These are phyloP conservation scores for Tetratostichococcus sp. DNA, from an alignment of 139 green algal genomes.

Conservation along the genomic window DNA sequence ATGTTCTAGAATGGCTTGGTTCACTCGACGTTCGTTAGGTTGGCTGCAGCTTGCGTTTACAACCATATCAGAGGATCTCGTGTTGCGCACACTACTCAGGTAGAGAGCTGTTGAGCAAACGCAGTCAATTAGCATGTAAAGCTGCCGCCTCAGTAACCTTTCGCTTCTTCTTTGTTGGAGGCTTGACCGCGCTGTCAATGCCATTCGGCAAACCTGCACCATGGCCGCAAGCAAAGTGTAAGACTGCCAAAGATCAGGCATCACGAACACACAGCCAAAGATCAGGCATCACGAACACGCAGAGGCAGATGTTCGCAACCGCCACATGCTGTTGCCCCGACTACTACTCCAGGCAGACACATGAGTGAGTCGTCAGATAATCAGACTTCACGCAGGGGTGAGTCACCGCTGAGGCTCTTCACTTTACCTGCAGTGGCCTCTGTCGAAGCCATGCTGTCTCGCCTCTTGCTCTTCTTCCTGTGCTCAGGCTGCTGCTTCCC, in stretches of 20 bases:
- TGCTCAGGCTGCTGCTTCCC: conserved; percentile 7
- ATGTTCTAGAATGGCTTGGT: too few species aligned
- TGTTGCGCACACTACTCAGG: too few species aligned
- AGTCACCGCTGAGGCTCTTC: too few species aligned
- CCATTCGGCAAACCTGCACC: not conserved
- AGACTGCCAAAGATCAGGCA: not conserved
- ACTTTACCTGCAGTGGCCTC: not conserved
- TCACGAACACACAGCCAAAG: not conserved
- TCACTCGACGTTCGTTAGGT: too few species aligned
- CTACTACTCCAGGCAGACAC: not conserved
- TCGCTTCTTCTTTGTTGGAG: conserved; percentile 23
- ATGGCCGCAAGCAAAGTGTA: not conserved
- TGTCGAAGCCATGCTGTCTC: not conserved
- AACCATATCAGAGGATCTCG: too few species aligned
- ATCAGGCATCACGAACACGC: too few species aligned
- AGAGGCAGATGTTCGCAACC: too few species aligned
- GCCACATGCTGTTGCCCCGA: not conserved
- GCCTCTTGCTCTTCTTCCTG: conserved; percentile 3
- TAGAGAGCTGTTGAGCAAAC: too few species aligned
- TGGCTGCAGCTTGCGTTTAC: too few species aligned
- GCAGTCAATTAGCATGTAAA: not conserved
- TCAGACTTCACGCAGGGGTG: not conserved
- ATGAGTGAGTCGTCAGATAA: not conserved
- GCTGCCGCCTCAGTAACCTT: not conserved
- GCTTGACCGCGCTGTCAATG: not conserved